phyloP scores from a whole-genome alignment of 139 green algal species.

The Coelastrella sp. region DNA sequence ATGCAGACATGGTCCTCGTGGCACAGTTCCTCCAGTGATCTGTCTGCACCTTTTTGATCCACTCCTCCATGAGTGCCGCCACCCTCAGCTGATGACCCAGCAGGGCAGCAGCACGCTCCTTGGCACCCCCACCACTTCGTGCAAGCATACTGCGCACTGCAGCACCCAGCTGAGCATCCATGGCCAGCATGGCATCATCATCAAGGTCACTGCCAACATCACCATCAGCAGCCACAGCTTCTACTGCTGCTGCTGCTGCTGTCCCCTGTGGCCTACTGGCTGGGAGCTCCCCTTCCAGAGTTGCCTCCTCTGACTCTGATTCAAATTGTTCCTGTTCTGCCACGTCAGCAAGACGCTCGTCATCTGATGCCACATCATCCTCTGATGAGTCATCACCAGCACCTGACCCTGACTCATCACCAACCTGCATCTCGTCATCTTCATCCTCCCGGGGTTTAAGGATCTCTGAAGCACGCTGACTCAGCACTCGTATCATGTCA shows the following conservation, averaged over 20 bases:
- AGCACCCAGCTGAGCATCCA: conserved; percentile 80
- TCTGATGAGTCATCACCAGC: conserved; percentile 10
- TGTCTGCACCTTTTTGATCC: conserved; percentile 69
- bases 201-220: conserved; percentile 44
- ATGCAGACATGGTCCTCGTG: background rate
- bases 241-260: conserved; percentile 1
- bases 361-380: background rate
- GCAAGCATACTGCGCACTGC: conserved; percentile 29
- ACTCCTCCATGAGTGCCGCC: conserved; percentile 73
- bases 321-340: background rate
- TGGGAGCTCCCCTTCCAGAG: conserved; percentile 10
- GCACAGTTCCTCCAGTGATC: background rate
- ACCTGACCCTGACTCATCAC: background rate
- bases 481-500: conserved; percentile 77
- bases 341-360: background rate
- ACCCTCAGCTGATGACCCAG: conserved; percentile 77
- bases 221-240: conserved; percentile 59
- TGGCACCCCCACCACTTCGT: conserved; percentile 22
- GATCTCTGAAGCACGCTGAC: conserved; percentile 51
- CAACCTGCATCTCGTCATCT: conserved; percentile 45
- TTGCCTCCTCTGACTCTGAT: conserved; percentile 21
- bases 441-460: conserved; percentile 58
- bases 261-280: background rate
- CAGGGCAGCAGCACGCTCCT: conserved; percentile 65
- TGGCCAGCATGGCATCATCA: conserved; percentile 81